These are phyloP conservation scores for Wilcoxina mikolae DNA, from an alignment of 495 filamentous ascomycete species.

Conservation along the genomic window DNA sequence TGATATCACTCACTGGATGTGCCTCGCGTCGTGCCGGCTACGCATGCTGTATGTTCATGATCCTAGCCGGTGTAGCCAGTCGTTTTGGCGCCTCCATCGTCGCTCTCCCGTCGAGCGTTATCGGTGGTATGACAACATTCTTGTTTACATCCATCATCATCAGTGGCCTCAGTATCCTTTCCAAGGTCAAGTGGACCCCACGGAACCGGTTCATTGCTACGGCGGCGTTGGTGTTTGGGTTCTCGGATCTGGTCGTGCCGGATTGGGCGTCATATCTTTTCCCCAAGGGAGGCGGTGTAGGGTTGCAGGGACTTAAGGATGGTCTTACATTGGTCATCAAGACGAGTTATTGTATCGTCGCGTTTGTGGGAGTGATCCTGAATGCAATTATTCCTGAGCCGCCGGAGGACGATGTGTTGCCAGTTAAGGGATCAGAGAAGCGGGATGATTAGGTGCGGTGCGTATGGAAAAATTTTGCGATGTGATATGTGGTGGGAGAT, in stretches of 20 bases:
- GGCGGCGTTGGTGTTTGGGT: conserved; percentile 29
- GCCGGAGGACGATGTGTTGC: too few relatives aligned
- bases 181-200: conserved; percentile 29
- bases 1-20: conserved; percentile 32
- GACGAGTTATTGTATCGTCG: conserved; percentile 32
- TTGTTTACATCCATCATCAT: conserved; percentile 32
- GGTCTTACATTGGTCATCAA: conserved; percentile 29
- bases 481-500: too few relatives aligned
- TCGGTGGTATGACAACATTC: conserved; percentile 34
- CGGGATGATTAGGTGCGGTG: too few relatives aligned
- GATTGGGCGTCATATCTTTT: conserved; percentile 28
- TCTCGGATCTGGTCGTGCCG: conserved; percentile 32
- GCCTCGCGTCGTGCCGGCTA: conserved; percentile 36
- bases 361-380: conserved; percentile 31
- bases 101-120: conserved; percentile 28
- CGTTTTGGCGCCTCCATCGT: conserved; percentile 33
- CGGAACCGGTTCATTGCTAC: conserved; percentile 32
- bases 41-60: conserved; percentile 31
- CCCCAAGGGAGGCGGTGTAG: conserved; percentile 13
- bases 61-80: conserved; percentile 30
- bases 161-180: conserved; percentile 30
- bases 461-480: too few relatives aligned
- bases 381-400: conserved; percentile 29
- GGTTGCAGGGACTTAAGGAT: conserved; percentile 29
- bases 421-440: too few relatives aligned